Evolutionary conservation across 1,139 yeast species (phyloP).

Genomic region (Scheffersomyces quercinus): DNA sequence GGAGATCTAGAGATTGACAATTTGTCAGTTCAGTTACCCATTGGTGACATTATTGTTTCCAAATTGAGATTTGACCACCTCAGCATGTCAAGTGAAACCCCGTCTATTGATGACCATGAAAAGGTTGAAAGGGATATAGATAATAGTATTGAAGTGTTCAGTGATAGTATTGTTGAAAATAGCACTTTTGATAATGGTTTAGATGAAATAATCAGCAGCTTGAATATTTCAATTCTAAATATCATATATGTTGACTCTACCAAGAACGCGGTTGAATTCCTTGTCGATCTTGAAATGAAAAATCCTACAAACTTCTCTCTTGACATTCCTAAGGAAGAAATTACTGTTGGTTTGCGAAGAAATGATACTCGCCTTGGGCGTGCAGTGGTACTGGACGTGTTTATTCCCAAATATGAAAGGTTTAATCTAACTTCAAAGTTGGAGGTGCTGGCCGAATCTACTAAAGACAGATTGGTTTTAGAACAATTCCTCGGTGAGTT

Average conservation of each 20-base stretch:
- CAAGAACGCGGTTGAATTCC: constrained; percentile 16
- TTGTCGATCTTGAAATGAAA: constrained; percentile 32
- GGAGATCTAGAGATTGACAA: constrained; percentile 20
- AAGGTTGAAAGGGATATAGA: not conserved
- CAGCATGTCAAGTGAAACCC: not conserved
- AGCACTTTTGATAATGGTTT: not conserved
- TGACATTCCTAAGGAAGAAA: constrained; percentile 19
- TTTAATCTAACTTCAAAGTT: constrained; percentile 16
- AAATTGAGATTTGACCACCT: not conserved
- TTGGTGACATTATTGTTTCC: not conserved
- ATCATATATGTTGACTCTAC: constrained; percentile 27
- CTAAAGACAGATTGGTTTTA: constrained; percentile 10
- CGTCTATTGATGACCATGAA: not conserved
- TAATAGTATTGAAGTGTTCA: not conserved
- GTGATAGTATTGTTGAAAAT: too few relatives aligned
- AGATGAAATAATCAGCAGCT: constrained; percentile 13
- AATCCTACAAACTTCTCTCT: constrained; percentile 37
- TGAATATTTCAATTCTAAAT: constrained; percentile 23
- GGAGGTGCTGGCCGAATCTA: constrained; percentile 10
- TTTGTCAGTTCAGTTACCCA: constrained; percentile 8
- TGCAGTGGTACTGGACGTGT: constrained; percentile 14
- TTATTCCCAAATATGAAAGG: constrained; percentile 16
- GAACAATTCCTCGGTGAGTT: constrained; percentile 23
- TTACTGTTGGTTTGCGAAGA: constrained; percentile 17
- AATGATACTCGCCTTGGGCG: constrained; percentile 20